A percentile compares a stretch with the other conserved stretches of the same genome.
These are phyloP conservation scores for Filobasidium floriforme DNA, from an alignment of 768 basidiomycete species.

Conservation along the genomic window DNA sequence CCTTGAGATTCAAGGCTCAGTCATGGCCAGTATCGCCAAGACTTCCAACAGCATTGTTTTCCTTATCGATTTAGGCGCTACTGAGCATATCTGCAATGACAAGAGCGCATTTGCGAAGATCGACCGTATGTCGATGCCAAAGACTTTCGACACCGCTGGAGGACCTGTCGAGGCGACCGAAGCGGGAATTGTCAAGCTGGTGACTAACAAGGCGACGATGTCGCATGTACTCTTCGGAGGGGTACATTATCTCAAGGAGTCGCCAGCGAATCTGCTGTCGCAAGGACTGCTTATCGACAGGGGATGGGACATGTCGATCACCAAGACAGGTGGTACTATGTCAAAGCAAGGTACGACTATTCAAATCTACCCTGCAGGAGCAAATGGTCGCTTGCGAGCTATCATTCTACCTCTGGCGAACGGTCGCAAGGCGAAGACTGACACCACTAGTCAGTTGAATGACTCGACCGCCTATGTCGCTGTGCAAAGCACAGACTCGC, in stretches of 20 bases:
- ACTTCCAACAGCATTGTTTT: neutral
- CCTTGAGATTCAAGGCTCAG: neutral
- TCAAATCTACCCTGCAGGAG: neutral
- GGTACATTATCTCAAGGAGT: neutral
- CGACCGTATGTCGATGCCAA: neutral
- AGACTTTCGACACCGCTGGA: neutral
- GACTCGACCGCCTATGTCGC: neutral
- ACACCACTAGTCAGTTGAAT: neutral
- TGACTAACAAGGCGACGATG: neutral
- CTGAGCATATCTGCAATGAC: slow-evolving; percentile 9
- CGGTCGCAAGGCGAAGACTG: neutral
- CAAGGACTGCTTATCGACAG: neutral
- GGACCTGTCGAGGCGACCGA: neutral
- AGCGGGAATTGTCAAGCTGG: neutral
- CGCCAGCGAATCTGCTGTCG: slow-evolving; percentile 8
- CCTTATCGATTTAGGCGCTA: slow-evolving; percentile 4
- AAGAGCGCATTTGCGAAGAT: neutral
- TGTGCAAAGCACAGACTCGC: neutral
- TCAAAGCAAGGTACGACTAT: neutral
- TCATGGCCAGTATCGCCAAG: neutral
- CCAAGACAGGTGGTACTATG: neutral
- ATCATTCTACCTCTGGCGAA: neutral
- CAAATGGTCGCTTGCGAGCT: neutral
- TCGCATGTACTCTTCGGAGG: neutral
- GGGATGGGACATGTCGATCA: slow-evolving; percentile 1